A percentile compares a stretch with the other conserved stretches of the same genome.
Evolutionary conservation across 768 basidiomycete species (phyloP).

Genomic region (Lactarius pseudohatsudake): DNA sequence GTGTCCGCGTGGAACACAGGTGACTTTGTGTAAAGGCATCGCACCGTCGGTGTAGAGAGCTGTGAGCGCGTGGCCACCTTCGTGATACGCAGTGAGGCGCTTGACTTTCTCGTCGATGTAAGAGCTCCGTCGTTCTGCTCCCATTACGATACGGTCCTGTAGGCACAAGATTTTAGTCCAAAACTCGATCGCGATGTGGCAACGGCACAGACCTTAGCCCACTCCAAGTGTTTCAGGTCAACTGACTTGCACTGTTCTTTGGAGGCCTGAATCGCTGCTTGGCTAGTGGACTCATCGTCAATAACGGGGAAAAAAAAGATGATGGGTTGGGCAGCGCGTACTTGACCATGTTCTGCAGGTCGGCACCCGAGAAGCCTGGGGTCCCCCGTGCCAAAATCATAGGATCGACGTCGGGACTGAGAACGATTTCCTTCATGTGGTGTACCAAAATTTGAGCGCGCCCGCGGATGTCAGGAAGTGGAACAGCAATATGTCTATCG

Average conservation of each 20-base stretch:
- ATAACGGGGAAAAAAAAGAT: neutral
- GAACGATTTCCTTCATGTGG: constrained; percentile 80
- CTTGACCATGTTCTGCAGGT: constrained; percentile 97
- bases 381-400: constrained; percentile 91
- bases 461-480: constrained; percentile 91
- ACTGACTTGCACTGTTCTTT: constrained; percentile 78
- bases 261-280: constrained; percentile 94
- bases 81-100: constrained; percentile 93
- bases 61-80: constrained; percentile 95
- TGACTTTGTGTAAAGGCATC: constrained; percentile 97
- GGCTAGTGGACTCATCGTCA: constrained; percentile 39
- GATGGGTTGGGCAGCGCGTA: constrained; percentile 41
- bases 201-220: constrained; percentile 77
- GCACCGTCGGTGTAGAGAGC: constrained; percentile 94
- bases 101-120: constrained; percentile 87
- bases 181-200: neutral
- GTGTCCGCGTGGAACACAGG: constrained; percentile 94
- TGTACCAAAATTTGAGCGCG: constrained; percentile 91
- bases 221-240: constrained; percentile 83
- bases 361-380: constrained; percentile 95
- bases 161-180: neutral
- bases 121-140: constrained; percentile 88
- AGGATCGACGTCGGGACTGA: constrained; percentile 73
- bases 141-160: constrained; percentile 94
- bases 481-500: constrained; percentile 89